phyloP scores from a whole-genome alignment of 2,329 filamentous ascomycete genomes.

The Eutypella sp. region DNA sequence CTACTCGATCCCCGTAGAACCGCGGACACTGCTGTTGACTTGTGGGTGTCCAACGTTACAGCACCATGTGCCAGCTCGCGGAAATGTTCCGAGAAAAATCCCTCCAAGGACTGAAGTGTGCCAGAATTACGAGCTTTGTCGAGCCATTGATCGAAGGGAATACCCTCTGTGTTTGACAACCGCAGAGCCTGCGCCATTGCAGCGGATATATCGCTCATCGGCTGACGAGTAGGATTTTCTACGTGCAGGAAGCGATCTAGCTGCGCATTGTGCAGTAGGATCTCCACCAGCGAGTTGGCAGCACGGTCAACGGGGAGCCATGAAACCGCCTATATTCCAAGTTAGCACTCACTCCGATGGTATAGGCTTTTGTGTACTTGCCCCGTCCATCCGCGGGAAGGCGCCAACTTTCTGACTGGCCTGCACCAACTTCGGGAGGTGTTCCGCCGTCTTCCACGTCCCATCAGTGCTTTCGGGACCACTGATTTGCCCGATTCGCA shows the following conservation, averaged over 20 bases:
- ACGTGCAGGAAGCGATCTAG: constrained; percentile 13
- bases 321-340: constrained; percentile 8
- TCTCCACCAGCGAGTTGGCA: constrained; percentile 10
- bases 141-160: constrained; percentile 13
- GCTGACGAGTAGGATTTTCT: constrained; percentile 16
- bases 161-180: constrained; percentile 1
- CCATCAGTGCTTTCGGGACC: constrained; percentile 34
- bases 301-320: constrained; percentile 18
- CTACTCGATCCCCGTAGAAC: constrained; percentile 6
- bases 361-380: constrained; percentile 3
- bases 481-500: constrained; percentile 39
- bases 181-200: constrained; percentile 12
- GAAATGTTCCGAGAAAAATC: constrained; percentile 17
- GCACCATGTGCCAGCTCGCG: constrained; percentile 10
- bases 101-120: constrained; percentile 9
- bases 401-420: constrained; percentile 30
- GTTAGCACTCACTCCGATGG: background rate
- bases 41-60: constrained; percentile 14
- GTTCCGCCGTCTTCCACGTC: constrained; percentile 42
- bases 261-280: constrained; percentile 1
- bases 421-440: constrained; percentile 38
- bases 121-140: constrained; percentile 4
- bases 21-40: constrained; percentile 8
- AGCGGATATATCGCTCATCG: constrained; percentile 11
- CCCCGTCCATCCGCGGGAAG: constrained; percentile 12